Conservation (phyloP, 129 eudicot species). For the Artemisia argyi region DNA sequence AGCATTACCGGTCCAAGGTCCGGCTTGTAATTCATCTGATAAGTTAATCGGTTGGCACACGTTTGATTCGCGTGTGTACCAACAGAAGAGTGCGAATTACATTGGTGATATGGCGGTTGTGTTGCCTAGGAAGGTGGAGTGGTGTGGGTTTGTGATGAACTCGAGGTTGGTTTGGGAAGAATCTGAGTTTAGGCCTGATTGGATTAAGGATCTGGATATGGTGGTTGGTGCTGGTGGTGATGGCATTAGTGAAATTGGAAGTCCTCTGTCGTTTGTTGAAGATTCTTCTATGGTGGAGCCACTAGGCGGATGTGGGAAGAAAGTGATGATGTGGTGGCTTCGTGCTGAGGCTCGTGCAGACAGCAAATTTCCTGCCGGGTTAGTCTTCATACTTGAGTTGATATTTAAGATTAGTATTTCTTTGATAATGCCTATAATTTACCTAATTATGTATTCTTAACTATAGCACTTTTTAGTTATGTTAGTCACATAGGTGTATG, state of each 20-base stretch:
- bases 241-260: constrained; percentile 47
- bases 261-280: constrained; percentile 65
- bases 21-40: constrained; percentile 73
- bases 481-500: not conserved
- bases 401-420: not conserved
- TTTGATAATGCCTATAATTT: not conserved
- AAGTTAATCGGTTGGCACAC: constrained; percentile 79
- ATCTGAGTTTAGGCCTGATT: constrained; percentile 56
- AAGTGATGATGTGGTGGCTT: constrained; percentile 84
- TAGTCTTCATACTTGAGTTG: constrained; percentile 27
- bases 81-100: constrained; percentile 54
- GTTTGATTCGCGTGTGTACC: constrained; percentile 41
- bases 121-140: constrained; percentile 66
- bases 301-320: constrained; percentile 81
- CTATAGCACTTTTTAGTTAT: not conserved
- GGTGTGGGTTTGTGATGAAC: constrained; percentile 82
- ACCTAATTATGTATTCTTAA: not conserved
- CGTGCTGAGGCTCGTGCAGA: constrained; percentile 90
- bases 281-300: constrained; percentile 72
- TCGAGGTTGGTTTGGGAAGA: constrained; percentile 80
- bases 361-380: constrained; percentile 87
- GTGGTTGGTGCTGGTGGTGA: not conserved
- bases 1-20: constrained; percentile 77
- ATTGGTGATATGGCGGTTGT: constrained; percentile 78
- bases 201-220: constrained; percentile 61